Base-by-base conservation (phyloP, 345 rosid genomes). In the Geranium rotundifolium region DNA sequence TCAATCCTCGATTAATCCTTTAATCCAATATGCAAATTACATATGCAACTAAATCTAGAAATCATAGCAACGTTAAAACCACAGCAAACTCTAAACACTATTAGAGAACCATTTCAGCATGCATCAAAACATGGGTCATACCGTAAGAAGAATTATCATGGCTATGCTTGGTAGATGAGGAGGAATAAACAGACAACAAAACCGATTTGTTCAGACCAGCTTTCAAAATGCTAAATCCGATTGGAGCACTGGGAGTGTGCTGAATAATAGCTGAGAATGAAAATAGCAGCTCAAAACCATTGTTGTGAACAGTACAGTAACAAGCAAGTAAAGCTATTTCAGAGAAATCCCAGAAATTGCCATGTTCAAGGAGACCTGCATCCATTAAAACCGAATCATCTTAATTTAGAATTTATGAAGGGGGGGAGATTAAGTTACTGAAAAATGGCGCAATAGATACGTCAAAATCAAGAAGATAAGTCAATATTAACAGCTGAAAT, bases 121-220 rank as follows among this genome's bases (percentile, higher is more conserved):
- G 20, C 27, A 8, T 29, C 60, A 19, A 29, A 19, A 10, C 17
- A 10, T 34, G 50, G 27, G 41, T 60, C 27, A 71, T 79, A 79
- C 83, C 80, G 19, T 76, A 69, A 68, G 76, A 71, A 62, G 74
- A 70, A 65, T 63, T 65, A 20, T 63, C 69, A 31, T 66, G 74
- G 20, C 64, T 64, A 63, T 59, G 61, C 60, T 67, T 61, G 27
- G 10, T 46, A 57, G 74, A 66, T 62, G 41, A 67, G 61, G 83
- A 76, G 15, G 78, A 64, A 63, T 60, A 73, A n/a, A 76, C 73
- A 29, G 77, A 79, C 34, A 76, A 73, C 23, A 79, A 64, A 65
- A 79, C 72, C 27, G 83, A 79, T 64, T 76, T 79, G 58, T 71
- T 69, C 68, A 79, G 31, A 37, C 80, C 83, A 59, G 83, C 83